Evolutionary conservation across 441 rosid species (phyloP), one percentile per base, ranked within the genome.

Genomic region (Gossypium gossypioides): DNA sequence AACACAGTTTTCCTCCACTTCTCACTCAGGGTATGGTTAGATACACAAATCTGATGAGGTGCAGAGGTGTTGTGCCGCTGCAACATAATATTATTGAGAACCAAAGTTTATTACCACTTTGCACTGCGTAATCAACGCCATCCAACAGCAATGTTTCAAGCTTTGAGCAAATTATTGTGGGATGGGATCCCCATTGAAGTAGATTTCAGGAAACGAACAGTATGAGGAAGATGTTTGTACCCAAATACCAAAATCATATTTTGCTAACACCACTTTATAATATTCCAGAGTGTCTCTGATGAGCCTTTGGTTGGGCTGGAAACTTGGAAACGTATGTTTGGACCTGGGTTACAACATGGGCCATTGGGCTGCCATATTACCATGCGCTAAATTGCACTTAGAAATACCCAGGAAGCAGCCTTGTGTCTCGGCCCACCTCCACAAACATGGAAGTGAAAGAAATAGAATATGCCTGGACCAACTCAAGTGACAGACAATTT

Each of bases 1-100:
- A 64, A 75, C 72, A 63, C 40, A 62, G 37, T 70, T 73, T 32
- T 32, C 37, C 37, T 32, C 37, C 37, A 32, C 37, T 32, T 5
- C 51, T 58, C 58, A 68, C 59, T 32, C 15, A 25, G 34, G n/a
- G 25, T 61, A 61, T 61, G 40, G 63, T 37, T 10, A 1, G 7
- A 18, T 18, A 40, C 61, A 42, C 55, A 75, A 75, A 76, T 82
- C 85, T 71, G 66, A 59, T n/a, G 40, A 44, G 67, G 42, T 55
- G 64, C 40, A 59, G 40, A 59, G 10, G 34, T 15, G 48, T 13
- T 16, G 24, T 34, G 40, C 40, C 40, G 9, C 40, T 34, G 40
- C 40, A 34, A 34, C 40, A 34, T 34, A 34, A 34, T 34, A 34
- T 34, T 37, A 56, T 27, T 37, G 56, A 55, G 61, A 71, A 77